phyloP scores from a whole-genome alignment of 768 basidiomycete species.

The Mycena amicta region DNA sequence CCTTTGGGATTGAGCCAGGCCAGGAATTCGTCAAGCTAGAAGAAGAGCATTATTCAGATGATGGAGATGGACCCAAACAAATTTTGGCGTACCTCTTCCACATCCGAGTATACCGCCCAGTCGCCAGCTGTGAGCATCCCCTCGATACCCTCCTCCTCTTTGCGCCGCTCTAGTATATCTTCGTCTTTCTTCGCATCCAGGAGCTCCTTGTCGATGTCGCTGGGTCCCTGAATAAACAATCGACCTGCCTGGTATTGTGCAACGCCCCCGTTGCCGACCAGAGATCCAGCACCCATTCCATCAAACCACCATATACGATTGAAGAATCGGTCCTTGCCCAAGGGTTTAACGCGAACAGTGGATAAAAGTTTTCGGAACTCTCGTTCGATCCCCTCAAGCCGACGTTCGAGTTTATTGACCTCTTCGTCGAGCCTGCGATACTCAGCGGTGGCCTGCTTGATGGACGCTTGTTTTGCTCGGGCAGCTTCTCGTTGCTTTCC shows the following conservation, averaged over 20 bases:
- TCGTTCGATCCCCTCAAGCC: constrained; percentile 85
- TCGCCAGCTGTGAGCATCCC: constrained; percentile 73
- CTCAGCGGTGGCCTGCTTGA: constrained; percentile 81
- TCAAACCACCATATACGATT: constrained; percentile 99
- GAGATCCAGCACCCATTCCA: constrained; percentile 83
- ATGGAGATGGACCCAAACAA: no score
- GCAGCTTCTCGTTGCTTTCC: constrained; percentile 84
- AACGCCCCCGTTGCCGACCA: constrained; percentile 77
- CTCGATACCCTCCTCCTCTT: constrained; percentile 80
- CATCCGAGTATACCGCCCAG: constrained; percentile 89
- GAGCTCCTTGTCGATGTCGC: constrained; percentile 77
- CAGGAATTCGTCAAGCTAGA: constrained; percentile 78
- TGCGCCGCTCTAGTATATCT: constrained; percentile 62
- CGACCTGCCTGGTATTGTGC: constrained; percentile 87
- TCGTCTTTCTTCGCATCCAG: constrained; percentile 59
- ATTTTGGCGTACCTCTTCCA: constrained; percentile 77
- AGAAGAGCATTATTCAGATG: constrained; percentile 18
- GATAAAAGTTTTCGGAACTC: constrained; percentile 92
- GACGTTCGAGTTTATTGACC: constrained; percentile 76
- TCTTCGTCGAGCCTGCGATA: constrained; percentile 87
- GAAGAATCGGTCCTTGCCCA: constrained; percentile 92
- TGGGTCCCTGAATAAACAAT: constrained; percentile 91
- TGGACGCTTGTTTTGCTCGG: constrained; percentile 74
- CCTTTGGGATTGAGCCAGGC: constrained; percentile 94
- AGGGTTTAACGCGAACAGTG: constrained; percentile 80